A percentile compares a stretch with the other conserved stretches of the same genome.
These are phyloP conservation scores for Arctostaphylos glauca DNA, from an alignment of 148 eudicot species.

Conservation along the genomic window DNA sequence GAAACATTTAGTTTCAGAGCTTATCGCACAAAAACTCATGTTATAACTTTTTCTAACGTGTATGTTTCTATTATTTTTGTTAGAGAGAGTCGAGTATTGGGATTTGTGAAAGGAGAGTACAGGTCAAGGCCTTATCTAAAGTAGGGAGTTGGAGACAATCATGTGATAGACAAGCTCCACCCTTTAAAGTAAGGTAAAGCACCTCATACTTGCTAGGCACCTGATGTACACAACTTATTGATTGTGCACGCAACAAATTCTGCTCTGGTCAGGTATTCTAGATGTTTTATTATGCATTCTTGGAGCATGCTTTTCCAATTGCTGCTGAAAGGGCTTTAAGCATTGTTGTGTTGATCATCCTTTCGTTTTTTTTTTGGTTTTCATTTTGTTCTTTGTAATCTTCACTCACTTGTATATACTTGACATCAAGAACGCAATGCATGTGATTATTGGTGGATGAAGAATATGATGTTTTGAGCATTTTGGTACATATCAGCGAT, in stretches of 20 bases:
- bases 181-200: conserved; percentile 37
- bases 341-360: background rate
- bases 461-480: background rate
- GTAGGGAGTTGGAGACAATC: conserved; percentile 40
- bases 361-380: background rate
- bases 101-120: conserved; percentile 35
- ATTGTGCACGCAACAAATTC: background rate
- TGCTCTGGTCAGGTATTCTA: background rate
- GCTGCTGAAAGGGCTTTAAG: background rate
- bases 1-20: background rate
- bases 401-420: background rate
- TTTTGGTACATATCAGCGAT: background rate
- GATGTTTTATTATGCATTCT: background rate
- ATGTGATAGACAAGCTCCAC: conserved; percentile 18
- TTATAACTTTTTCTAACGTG: background rate
- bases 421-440: background rate
- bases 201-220: conserved; percentile 1
- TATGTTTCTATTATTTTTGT: conserved; percentile 3
- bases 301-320: background rate
- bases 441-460: background rate
- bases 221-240: background rate
- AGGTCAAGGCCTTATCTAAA: conserved; percentile 45
- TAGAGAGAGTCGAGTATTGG: conserved; percentile 29
- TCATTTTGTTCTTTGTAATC: background rate
- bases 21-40: background rate